Evolutionary conservation across 2,329 filamentous ascomycete species (phyloP).

Genomic region (Claviceps lovelessii): DNA sequence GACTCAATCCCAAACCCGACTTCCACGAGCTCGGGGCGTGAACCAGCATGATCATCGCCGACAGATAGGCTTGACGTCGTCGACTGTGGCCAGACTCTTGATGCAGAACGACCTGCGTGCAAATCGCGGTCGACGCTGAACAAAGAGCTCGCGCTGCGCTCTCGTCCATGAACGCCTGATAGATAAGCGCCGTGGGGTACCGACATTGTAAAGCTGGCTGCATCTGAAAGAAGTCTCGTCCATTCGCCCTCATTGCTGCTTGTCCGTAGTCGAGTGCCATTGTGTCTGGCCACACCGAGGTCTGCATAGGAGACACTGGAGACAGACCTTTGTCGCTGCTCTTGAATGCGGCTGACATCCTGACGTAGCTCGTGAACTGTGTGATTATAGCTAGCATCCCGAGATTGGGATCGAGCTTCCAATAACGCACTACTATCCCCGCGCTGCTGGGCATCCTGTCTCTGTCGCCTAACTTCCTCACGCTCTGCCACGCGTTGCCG

Average conservation of each 20-base stretch:
- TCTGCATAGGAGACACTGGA: conserved; percentile 66
- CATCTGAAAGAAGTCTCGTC: conserved; percentile 55
- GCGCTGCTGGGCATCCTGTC: conserved; percentile 56
- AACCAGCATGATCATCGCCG: conserved; percentile 28
- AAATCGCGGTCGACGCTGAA: conserved; percentile 38
- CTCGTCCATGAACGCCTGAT: conserved; percentile 25
- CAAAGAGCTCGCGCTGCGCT: conserved; percentile 38
- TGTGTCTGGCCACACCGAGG: conserved; percentile 60
- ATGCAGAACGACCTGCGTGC: conserved; percentile 24
- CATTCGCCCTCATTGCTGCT: conserved; percentile 61
- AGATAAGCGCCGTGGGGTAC: conserved; percentile 20
- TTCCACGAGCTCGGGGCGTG: conserved; percentile 38
- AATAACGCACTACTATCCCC: conserved; percentile 59
- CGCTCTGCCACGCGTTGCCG: conserved; percentile 63
- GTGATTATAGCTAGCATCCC: conserved; percentile 32
- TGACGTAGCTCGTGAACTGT: conserved; percentile 44
- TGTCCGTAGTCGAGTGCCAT: conserved; percentile 60
- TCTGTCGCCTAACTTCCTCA: conserved; percentile 55
- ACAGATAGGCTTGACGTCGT: conserved; percentile 23
- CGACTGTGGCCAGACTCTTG: conserved; percentile 27
- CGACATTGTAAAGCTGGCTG: conserved; percentile 44
- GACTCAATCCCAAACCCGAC: conserved; percentile 32
- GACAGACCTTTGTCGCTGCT: conserved; percentile 50
- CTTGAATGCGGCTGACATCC: conserved; percentile 42
- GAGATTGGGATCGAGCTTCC: conserved; percentile 44